A percentile compares a stretch with the other conserved stretches of the same genome.
phyloP scores from a whole-genome alignment of 2,329 filamentous ascomycete genomes.

The Trichoderma sp. region DNA sequence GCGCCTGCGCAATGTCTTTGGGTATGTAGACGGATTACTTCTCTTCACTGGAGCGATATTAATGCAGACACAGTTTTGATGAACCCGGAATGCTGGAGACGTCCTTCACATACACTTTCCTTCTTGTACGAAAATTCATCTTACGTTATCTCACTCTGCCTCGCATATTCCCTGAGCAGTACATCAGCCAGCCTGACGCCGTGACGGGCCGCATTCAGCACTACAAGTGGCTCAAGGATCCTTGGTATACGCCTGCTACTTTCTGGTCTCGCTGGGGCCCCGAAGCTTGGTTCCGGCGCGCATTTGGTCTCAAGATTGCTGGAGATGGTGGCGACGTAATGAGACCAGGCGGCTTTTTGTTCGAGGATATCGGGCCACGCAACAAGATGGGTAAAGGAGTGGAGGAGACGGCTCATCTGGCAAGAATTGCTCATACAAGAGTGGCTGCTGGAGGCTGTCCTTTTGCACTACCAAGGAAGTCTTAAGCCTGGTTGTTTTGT shows the following conservation, averaged over 20 bases:
- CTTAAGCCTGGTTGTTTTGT: neutral
- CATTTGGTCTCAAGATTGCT: constrained; percentile 49
- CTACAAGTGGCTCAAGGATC: constrained; percentile 59
- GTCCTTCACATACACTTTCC: constrained; percentile 47
- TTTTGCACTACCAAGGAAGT: constrained; percentile 33
- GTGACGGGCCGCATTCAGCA: constrained; percentile 54
- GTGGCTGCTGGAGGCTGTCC: constrained; percentile 47
- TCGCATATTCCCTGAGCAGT: constrained; percentile 46
- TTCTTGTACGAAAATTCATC: constrained; percentile 56
- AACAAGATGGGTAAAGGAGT: constrained; percentile 54
- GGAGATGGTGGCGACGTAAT: constrained; percentile 43
- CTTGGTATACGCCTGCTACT: constrained; percentile 64
- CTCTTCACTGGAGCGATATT: neutral
- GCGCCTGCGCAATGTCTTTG: constrained; percentile 64
- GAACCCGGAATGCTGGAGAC: constrained; percentile 44
- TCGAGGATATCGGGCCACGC: constrained; percentile 64
- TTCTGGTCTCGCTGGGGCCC: constrained; percentile 65
- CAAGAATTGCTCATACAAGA: constrained; percentile 37
- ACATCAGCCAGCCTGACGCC: constrained; percentile 52
- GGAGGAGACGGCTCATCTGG: constrained; percentile 42
- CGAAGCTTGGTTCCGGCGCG: constrained; percentile 49
- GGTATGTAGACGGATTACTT: constrained; percentile 46
- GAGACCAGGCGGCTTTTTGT: constrained; percentile 53
- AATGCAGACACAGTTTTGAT: constrained; percentile 39
- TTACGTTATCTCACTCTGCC: constrained; percentile 63